Conservation (phyloP, 2,329 filamentous ascomycete species). For the Ramichloridium luteum region DNA sequence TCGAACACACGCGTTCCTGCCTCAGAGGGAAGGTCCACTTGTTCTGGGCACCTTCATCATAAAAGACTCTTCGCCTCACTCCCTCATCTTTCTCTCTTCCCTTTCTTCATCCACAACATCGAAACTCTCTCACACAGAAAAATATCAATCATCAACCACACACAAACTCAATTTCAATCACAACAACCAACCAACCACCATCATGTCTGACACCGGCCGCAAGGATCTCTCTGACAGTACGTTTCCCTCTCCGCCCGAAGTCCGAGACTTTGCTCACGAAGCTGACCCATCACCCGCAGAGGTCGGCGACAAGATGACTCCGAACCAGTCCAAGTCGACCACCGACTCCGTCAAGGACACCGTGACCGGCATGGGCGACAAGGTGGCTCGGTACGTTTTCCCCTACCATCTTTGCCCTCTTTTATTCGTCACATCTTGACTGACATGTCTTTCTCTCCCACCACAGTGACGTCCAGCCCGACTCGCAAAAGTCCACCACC, state of each 20-base stretch:
- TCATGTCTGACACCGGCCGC: constrained; percentile 50
- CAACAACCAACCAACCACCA: constrained; percentile 24
- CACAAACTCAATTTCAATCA: constrained; percentile 13
- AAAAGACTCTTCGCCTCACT: not conserved
- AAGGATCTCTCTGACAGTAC: constrained; percentile 45
- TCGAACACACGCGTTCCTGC: no score
- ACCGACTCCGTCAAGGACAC: constrained; percentile 46
- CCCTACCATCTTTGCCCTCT: not conserved
- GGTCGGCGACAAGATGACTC: constrained; percentile 45
- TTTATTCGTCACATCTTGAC: not conserved
- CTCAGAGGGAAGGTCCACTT: no score
- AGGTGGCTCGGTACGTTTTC: constrained; percentile 35
- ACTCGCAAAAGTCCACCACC: constrained; percentile 41
- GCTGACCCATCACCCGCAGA: constrained; percentile 31
- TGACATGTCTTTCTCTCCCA: not conserved
- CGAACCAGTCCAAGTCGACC: constrained; percentile 50
- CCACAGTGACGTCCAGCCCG: constrained; percentile 35
- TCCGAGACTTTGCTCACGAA: constrained; percentile 9
- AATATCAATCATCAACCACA: constrained; percentile 11
- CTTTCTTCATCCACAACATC: constrained; percentile 3
- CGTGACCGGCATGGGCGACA: constrained; percentile 44
- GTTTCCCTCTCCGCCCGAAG: constrained; percentile 8
- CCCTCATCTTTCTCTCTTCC: constrained; percentile 1
- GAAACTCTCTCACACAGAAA: constrained; percentile 6
- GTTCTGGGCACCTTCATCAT: no score